Percentiles rank a stretch among this genome's conserved stretches.
phyloP scores from a whole-genome alignment of 176 grass and related monocot genomes.

The Zizania latifolia region DNA sequence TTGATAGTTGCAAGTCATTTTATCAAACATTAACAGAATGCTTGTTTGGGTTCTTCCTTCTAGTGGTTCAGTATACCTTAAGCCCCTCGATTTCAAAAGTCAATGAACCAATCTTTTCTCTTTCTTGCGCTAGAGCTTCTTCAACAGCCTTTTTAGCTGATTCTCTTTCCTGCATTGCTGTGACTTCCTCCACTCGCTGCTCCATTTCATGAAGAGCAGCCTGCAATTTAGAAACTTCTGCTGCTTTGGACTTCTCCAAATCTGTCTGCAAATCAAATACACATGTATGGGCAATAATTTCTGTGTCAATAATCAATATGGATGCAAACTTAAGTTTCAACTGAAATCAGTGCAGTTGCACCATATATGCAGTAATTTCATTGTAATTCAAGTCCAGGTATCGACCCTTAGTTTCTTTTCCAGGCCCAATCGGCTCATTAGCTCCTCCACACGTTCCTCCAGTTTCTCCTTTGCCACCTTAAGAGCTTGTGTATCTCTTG shows the following conservation, averaged over 20 bases:
- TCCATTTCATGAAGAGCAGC: slow-evolving; percentile 57
- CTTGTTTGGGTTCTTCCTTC: no score
- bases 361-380: slow-evolving; percentile 6
- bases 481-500: slow-evolving; percentile 72
- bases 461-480: slow-evolving; percentile 80
- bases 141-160: slow-evolving; percentile 68
- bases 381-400: slow-evolving; percentile 23
- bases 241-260: slow-evolving; percentile 65
- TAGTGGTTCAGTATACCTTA: slow-evolving; percentile 35
- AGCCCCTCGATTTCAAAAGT: slow-evolving; percentile 55
- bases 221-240: slow-evolving; percentile 63
- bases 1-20: neutral
- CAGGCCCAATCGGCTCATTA: slow-evolving; percentile 41
- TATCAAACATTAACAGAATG: neutral
- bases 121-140: slow-evolving; percentile 68
- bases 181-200: slow-evolving; percentile 51
- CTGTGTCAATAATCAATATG: slow-evolving; percentile 6
- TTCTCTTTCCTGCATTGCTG: slow-evolving; percentile 52
- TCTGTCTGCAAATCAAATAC: slow-evolving; percentile 48
- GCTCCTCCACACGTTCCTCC: slow-evolving; percentile 73
- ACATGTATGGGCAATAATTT: slow-evolving; percentile 12
- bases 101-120: slow-evolving; percentile 57
- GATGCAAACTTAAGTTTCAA: slow-evolving; percentile 10
- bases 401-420: slow-evolving; percentile 66
- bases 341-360: neutral